phyloP scores from a whole-genome alignment of 495 filamentous ascomycete genomes.

The Cercophora newfieldiana region DNA sequence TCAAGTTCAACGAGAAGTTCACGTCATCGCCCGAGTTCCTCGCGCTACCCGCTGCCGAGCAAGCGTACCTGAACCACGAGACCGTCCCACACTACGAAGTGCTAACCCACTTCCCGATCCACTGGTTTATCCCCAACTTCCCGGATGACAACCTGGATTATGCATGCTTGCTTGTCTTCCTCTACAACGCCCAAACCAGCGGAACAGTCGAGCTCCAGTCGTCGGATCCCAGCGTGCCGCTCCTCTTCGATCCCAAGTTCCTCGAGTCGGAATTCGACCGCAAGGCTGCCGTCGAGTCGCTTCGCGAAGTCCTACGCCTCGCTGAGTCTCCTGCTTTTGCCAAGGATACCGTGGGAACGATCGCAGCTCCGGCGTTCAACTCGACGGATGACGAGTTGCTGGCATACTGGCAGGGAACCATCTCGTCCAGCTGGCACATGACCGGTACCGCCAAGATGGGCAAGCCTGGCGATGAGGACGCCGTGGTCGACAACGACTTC shows the following conservation, averaged over 20 bases:
- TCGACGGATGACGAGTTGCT: constrained; percentile 57
- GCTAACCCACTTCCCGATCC: constrained; percentile 42
- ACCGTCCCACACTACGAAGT: constrained; percentile 50
- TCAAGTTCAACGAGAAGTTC: constrained; percentile 49
- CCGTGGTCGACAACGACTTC: constrained; percentile 58
- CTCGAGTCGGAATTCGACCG: constrained; percentile 59
- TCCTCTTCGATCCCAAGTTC: constrained; percentile 59
- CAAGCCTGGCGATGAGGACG: constrained; percentile 41
- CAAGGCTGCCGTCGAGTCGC: constrained; percentile 53
- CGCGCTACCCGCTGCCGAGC: constrained; percentile 40
- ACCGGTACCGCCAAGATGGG: constrained; percentile 67
- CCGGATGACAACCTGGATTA: constrained; percentile 33
- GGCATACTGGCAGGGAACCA: constrained; percentile 44
- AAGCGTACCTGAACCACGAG: constrained; percentile 40
- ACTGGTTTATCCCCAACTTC: constrained; percentile 43
- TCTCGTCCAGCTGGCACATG: constrained; percentile 55
- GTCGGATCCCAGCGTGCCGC: constrained; percentile 53
- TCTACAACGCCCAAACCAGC: constrained; percentile 37
- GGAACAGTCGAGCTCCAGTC: constrained; percentile 59
- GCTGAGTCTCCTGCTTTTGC: constrained; percentile 43
- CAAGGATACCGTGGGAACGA: constrained; percentile 43
- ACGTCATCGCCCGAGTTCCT: constrained; percentile 44
- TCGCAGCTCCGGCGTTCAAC: constrained; percentile 43
- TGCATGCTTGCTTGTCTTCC: constrained; percentile 33
- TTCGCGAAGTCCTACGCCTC: constrained; percentile 48